Evolutionary conservation across 2,329 filamentous ascomycete species (phyloP).

Genomic region (Neoascochyta sp.): DNA sequence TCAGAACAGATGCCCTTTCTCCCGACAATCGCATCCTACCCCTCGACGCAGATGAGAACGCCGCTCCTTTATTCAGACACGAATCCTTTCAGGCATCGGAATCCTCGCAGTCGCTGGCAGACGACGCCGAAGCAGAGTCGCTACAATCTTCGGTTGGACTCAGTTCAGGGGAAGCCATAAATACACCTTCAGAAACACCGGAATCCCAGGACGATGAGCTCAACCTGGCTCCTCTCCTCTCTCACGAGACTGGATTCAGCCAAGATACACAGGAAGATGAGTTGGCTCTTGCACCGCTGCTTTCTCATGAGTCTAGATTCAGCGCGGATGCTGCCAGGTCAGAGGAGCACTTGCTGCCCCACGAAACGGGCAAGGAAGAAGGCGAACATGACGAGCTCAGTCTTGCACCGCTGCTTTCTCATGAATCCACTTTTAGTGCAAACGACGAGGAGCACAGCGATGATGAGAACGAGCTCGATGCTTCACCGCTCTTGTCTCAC

Average conservation of each 20-base stretch:
- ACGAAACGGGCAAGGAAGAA: conserved; percentile 8
- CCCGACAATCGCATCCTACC: no score
- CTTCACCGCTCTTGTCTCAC: conserved; percentile 37
- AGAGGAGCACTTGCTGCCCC: conserved; percentile 13
- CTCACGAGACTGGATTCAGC: conserved; percentile 9
- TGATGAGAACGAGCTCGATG: conserved; percentile 22
- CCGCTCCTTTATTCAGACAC: conserved; percentile 33
- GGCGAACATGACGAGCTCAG: conserved; percentile 5
- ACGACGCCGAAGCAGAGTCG: conserved; percentile 19
- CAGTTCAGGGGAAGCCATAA: conserved; percentile 13
- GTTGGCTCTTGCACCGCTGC: conserved; percentile 12
- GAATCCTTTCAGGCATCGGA: conserved; percentile 21
- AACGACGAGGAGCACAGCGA: conserved; percentile 5
- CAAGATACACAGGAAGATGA: conserved; percentile 5
- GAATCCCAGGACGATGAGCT: conserved; percentile 11
- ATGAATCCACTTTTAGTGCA: conserved; percentile 13
- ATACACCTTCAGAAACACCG: conserved; percentile 16
- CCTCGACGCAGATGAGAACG: conserved; percentile 13
- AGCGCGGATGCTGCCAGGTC: conserved; percentile 1
- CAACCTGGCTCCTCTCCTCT: conserved; percentile 9
- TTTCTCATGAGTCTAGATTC: conserved; percentile 19
- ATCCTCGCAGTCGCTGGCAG: conserved; percentile 5
- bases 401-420: conserved; percentile 17
- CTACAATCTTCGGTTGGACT: conserved; percentile 15
- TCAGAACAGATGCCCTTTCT: conserved; percentile 11